Evolutionary conservation across 208 protist species (phyloP), one percentile per base, ranked within the genome.

Genomic region (Herpetomonas muscarum): DNA sequence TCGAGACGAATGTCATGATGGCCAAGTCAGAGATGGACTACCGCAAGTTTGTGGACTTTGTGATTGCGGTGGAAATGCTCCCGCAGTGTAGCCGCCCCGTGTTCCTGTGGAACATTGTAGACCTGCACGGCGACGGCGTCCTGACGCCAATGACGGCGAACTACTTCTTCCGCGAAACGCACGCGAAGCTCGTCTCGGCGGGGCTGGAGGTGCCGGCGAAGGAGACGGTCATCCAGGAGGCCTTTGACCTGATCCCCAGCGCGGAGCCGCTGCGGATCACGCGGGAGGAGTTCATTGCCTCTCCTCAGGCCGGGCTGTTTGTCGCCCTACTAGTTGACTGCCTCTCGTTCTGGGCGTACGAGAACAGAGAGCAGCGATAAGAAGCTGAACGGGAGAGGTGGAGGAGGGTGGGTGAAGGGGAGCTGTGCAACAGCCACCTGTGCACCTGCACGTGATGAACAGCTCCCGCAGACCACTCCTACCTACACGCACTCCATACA

Each of bases 31-130:
- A 96, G 62, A 71, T 97, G 64, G 93, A 97, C 71, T 97, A 91
- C 67, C 85, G 92, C 21, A 90, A 89, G 39, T 97, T 94, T 74
- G 85, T 97, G 1, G 88, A 96, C 71, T 97, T 97, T 65, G 84
- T 96, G 0, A 76, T 97, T 17, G 88, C 90, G 13, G 76, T 89
- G 22, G 83, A 94, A 46, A 75, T 93, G 64, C 76, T 93, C 39
- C 87, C 84, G 30, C 73, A 82, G 48, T 90, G 81, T 64, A 76
- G 80, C 34, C 66, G 84, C 4, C 87, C 92, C 26, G 52, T 69
- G 17, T 93, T 93, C 55, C 93, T 94, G 48, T 96, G 87, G 81
- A 79, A 79, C 32, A 91, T 95, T n/a, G 65, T 97, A 1, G 93
- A 97, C 61, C 50, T 96, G 42, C 62, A 85, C 22, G 77, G 81